Base-by-base conservation (phyloP, 208 protist genomes). In the Trypanosoma congolense region DNA sequence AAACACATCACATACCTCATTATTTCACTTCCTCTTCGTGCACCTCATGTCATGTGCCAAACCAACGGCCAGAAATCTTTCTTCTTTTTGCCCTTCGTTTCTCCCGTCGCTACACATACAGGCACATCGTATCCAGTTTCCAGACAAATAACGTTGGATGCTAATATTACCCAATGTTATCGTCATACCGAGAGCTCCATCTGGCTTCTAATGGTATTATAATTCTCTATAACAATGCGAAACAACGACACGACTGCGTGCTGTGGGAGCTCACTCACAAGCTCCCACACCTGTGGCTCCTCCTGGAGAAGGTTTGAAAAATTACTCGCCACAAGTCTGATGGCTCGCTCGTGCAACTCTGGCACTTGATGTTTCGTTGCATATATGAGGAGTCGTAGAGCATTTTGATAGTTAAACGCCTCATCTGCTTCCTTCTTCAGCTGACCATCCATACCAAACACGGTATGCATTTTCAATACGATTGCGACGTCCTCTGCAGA, bases 401-500 rank as follows among this genome's bases (percentile, higher is more conserved):
- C 83, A 56, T 88, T 91, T 38, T 64, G 70, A 41, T 70, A 51
- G 40, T 31, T 79, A 31, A 93, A 77, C 12, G 87, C 83, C 38
- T 89, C 80, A 26, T 93, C 83, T 1, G 80, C 78, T 58, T 90
- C 80, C n/a, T 73, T 65, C 72, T 87, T 88, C 3, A 93, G 74
- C 28, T 88, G 80, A 10, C 87, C 87, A 56, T 93, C 87, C 77
- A 93, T 84, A n/a, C 74, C 71, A 21, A 90, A 70, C 1, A 77
- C 71, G 41, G 63, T 50, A 44, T 90, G 80, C 69, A 91, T 80
- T 65, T 93, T 93, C 54, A 82, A 91, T 28, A 90, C 75, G 31
- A 91, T 87, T 2, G 80, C 77, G 33, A 93, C 82, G 54, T 93
- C 83, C 59, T 93, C 83, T 0, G 77, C 87, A 0, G 80, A 83